These are phyloP conservation scores for Eucalyptus virginea DNA, from an alignment of 345 rosid species.

Conservation along the genomic window DNA sequence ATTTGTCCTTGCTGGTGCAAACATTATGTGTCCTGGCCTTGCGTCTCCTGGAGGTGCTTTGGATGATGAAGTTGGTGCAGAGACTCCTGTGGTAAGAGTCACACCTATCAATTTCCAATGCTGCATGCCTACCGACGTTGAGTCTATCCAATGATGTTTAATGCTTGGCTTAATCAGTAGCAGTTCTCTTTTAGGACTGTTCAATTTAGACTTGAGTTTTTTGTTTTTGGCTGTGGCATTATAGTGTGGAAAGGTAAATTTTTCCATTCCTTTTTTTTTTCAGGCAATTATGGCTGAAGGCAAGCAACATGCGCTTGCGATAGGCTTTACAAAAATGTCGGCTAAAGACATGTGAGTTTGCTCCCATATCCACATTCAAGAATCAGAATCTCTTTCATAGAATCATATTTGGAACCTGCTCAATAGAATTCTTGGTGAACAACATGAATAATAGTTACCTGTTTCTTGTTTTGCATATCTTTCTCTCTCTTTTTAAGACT, in stretches of 20 bases:
- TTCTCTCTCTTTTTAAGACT: neutral
- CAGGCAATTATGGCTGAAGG: constrained; percentile 99
- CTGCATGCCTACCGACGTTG: neutral
- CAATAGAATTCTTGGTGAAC: neutral
- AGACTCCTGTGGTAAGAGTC: constrained; percentile 79
- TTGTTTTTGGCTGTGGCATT: neutral
- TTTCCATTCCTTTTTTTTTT: neutral
- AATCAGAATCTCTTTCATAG: neutral
- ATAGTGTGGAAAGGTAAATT: neutral
- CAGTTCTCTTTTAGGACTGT: neutral
- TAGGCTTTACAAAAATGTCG: constrained; percentile 94
- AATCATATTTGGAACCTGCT: neutral
- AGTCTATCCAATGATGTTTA: neutral
- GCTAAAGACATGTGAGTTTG: constrained; percentile 91
- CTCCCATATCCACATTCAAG: neutral
- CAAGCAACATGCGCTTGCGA: constrained; percentile 92
- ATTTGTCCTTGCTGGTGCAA: constrained; percentile 95
- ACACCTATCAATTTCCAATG: neutral
- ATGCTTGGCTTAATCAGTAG: neutral
- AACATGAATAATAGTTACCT: neutral
- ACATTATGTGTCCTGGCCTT: constrained; percentile 99
- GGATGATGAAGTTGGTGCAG: constrained; percentile 85
- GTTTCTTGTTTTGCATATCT: neutral
- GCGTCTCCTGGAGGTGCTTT: constrained; percentile 93
- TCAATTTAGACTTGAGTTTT: neutral